phyloP scores from a whole-genome alignment of 768 basidiomycete species.

The Boletellus ananas region DNA sequence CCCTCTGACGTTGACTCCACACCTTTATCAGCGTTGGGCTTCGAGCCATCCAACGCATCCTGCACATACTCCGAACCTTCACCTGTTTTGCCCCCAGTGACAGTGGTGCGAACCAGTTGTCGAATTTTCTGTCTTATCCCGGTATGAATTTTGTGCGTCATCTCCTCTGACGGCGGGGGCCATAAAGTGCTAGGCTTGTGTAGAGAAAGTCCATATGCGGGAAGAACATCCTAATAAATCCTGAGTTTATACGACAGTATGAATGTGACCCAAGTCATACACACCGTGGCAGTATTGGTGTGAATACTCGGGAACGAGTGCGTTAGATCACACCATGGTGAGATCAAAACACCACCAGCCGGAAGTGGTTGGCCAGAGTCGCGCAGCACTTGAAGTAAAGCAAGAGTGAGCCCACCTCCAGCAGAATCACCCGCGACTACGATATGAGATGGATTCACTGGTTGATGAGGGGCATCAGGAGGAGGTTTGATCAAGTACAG shows the following conservation, averaged over 20 bases:
- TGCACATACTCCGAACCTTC: slow-evolving; percentile 5
- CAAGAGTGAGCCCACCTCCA: slow-evolving; percentile 82
- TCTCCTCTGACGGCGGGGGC: slow-evolving; percentile 72
- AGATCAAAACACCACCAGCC: slow-evolving; percentile 85
- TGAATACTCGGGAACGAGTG: slow-evolving; percentile 92
- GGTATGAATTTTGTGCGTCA: slow-evolving; percentile 53
- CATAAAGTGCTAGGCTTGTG: slow-evolving; percentile 76
- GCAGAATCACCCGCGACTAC: slow-evolving; percentile 91
- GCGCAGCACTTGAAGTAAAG: slow-evolving; percentile 82
- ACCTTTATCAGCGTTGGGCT: slow-evolving; percentile 5
- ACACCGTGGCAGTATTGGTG: slow-evolving; percentile 77
- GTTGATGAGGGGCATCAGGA: slow-evolving; percentile 64
- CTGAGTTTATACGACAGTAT: not conserved
- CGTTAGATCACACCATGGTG: slow-evolving; percentile 92
- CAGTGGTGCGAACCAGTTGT: slow-evolving; percentile 45
- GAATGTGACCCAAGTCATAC: slow-evolving; percentile 12
- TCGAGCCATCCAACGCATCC: slow-evolving; percentile 9
- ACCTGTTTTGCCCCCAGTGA: slow-evolving; percentile 8
- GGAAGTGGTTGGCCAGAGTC: slow-evolving; percentile 79
- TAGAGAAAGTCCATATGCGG: slow-evolving; percentile 67
- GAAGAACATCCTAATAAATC: slow-evolving; percentile 66
- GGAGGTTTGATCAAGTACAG: slow-evolving; percentile 90
- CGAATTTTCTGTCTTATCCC: slow-evolving; percentile 58
- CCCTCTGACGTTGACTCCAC: slow-evolving; percentile 18
- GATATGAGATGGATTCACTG: slow-evolving; percentile 79